phyloP scores from a whole-genome alignment of 495 filamentous ascomycete genomes.

The Chaetomium tenue region DNA sequence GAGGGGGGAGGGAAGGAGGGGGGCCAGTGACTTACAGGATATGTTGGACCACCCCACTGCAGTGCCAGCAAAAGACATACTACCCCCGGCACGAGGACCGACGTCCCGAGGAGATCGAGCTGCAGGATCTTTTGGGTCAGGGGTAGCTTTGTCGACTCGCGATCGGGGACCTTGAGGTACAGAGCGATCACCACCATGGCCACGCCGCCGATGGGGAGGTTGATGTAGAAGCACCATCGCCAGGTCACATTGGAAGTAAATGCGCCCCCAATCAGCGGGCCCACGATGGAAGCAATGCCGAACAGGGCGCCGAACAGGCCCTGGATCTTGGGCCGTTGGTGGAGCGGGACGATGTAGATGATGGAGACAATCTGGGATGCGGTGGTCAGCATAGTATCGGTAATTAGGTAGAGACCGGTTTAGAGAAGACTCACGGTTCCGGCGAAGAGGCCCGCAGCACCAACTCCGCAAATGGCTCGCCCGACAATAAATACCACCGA shows the following conservation, averaged over 20 bases:
- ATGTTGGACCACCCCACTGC: conserved; percentile 73
- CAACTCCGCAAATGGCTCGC: conserved; percentile 56
- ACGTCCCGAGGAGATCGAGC: conserved; percentile 65
- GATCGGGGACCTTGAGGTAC: conserved; percentile 35
- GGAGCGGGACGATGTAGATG: conserved; percentile 46
- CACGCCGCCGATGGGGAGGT: conserved; percentile 64
- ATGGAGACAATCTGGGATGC: conserved; percentile 27
- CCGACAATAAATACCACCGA: conserved; percentile 56
- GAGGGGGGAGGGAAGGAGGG: neutral
- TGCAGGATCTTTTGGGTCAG: conserved; percentile 43
- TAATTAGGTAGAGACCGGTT: neutral
- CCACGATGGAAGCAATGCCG: conserved; percentile 45
- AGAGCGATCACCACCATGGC: conserved; percentile 58
- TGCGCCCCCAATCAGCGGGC: conserved; percentile 34
- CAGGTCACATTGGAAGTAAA: conserved; percentile 38
- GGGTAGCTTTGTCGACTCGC: conserved; percentile 23
- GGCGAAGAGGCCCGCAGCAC: conserved; percentile 44
- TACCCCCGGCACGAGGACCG: conserved; percentile 64
- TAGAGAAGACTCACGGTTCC: conserved; percentile 25
- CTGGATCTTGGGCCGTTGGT: conserved; percentile 48
- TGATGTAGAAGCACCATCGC: conserved; percentile 82
- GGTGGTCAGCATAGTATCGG: neutral
- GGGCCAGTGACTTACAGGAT: conserved; percentile 31
- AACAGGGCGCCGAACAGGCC: conserved; percentile 48
- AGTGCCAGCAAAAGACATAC: conserved; percentile 71